Evolutionary conservation across 768 basidiomycete genomes (phyloP).

Genomic region (Collybia mongolica): DNA sequence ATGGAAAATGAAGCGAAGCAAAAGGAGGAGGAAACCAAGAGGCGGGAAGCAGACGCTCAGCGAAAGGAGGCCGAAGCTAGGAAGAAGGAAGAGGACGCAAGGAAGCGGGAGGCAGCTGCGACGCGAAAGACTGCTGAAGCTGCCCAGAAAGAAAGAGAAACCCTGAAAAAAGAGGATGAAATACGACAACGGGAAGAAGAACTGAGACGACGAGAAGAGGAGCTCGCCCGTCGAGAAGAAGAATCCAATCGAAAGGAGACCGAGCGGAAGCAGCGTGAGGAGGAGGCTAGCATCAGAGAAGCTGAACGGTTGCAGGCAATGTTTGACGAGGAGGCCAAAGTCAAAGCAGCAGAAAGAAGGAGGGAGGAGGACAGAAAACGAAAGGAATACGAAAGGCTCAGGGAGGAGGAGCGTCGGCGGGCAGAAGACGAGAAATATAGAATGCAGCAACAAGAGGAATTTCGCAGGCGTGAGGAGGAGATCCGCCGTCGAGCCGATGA

Average conservation of each 20-base stretch:
- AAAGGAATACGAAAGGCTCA: slow-evolving; percentile 24
- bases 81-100: slow-evolving; percentile 24
- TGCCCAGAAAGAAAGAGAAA: slow-evolving; percentile 13
- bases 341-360: slow-evolving; percentile 19
- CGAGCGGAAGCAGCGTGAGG: slow-evolving; percentile 24
- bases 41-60: slow-evolving; percentile 18
- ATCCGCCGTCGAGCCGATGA: slow-evolving; percentile 41
- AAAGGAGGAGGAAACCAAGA: slow-evolving; percentile 22
- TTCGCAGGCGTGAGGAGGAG: slow-evolving; percentile 41
- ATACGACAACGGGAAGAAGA: slow-evolving; percentile 24
- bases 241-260: slow-evolving; percentile 18
- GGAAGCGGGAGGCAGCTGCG: slow-evolving; percentile 34
- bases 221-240: slow-evolving; percentile 19
- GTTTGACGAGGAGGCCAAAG: slow-evolving; percentile 19
- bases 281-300: slow-evolving; percentile 19
- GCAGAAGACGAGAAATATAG: slow-evolving; percentile 27
- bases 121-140: slow-evolving; percentile 30
- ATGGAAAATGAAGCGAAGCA: slow-evolving; percentile 23
- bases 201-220: slow-evolving; percentile 18
- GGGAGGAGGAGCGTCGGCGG: slow-evolving; percentile 18
- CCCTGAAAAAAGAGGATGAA: slow-evolving; percentile 20
- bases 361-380: slow-evolving; percentile 20
- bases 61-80: slow-evolving; percentile 25
- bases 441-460: slow-evolving; percentile 38
- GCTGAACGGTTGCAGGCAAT: slow-evolving; percentile 22